Base-by-base conservation (phyloP, 805 yeast species). In the Candida manassasensis region DNA sequence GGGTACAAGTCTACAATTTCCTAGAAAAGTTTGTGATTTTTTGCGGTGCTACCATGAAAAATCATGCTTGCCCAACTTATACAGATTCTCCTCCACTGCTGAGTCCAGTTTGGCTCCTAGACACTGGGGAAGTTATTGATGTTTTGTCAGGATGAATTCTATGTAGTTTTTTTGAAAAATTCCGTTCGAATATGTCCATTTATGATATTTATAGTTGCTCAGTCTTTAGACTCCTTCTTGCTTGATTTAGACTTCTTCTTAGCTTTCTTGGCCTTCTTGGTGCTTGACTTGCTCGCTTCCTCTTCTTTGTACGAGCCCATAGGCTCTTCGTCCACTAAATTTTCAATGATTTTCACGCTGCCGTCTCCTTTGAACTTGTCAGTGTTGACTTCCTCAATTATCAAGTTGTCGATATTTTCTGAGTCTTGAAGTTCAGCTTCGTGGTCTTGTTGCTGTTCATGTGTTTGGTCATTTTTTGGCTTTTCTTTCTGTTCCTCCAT, bases 371-470 rank as follows among this genome's bases (percentile, higher is more conserved):
- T 28, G 17, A 35, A 19, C n/a, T 24, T 22, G 18, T 38, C 36
- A 10, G 69, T 73, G 47, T 70, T 70, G 8, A 69, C 69, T 34
- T 63, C 63, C 29, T 69, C 73, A 13, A 68, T 54, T 5, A 69
- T 57, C 36, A 69, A 49, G 39, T 63, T 65, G 27, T 47, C 53
- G 28, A 43, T 37, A 1, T 17, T 5, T 29, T 30, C 39, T 11
- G 40, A 38, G 13, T 21, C 28, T 25, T 22, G 32, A 26, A 40
- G 38, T 19, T 31, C 36, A 8, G 34, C 5, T 4, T 21, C 27
- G 11, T 10, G 6, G 4, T 9, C 12, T 31, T 35, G 40, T 11
- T 25, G 28, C 7, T 11, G 19, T 14, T 36, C 46, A 7, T 38
- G 38, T 31, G 37, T 44, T 16, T 34, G 38, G 17, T 40, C 49